Conservation (phyloP, 176 grass and related monocot genomes). For the Areca catechu region DNA sequence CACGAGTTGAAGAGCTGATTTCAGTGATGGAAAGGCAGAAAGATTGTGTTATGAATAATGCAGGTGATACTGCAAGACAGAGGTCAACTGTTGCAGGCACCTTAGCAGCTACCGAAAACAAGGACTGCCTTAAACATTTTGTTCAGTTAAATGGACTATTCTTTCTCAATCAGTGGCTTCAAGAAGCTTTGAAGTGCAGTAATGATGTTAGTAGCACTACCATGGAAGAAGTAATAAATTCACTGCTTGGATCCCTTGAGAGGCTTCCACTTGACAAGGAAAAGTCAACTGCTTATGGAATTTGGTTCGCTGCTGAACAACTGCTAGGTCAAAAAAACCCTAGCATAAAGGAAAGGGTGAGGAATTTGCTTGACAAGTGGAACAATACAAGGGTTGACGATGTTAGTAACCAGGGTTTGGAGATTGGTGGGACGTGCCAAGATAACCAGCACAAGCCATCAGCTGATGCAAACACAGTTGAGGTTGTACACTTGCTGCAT, state of each 20-base stretch:
- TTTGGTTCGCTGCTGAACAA: slow-evolving; percentile 29
- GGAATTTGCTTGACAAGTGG: slow-evolving; percentile 40
- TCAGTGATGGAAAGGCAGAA: slow-evolving; percentile 46
- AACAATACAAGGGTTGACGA: not conserved
- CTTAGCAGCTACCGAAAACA: slow-evolving; percentile 30
- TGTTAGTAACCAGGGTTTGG: slow-evolving; percentile 5
- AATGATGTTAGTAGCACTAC: slow-evolving; percentile 8
- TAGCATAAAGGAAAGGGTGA: slow-evolving; percentile 43
- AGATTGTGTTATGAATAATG: slow-evolving; percentile 15
- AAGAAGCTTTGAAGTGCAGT: slow-evolving; percentile 34
- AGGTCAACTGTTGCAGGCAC: slow-evolving; percentile 28
- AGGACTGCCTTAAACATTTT: slow-evolving; percentile 54
- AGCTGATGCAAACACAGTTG: not conserved
- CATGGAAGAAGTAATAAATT: slow-evolving; percentile 34
- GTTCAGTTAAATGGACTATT: slow-evolving; percentile 41
- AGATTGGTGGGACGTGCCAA: slow-evolving; percentile 6
- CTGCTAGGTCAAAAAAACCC: slow-evolving; percentile 32
- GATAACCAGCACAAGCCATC: slow-evolving; percentile 4
- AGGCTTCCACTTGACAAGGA: slow-evolving; percentile 25
- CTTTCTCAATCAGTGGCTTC: slow-evolving; percentile 59
- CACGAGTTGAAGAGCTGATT: slow-evolving; percentile 39
- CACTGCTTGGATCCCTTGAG: slow-evolving; percentile 34
- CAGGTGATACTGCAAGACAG: slow-evolving; percentile 39
- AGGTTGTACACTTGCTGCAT: not conserved
- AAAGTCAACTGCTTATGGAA: slow-evolving; percentile 26